Evolutionary conservation across 192 early-diverging fungal genomes (phyloP).

Genomic region (Neocallimastix lanati): DNA sequence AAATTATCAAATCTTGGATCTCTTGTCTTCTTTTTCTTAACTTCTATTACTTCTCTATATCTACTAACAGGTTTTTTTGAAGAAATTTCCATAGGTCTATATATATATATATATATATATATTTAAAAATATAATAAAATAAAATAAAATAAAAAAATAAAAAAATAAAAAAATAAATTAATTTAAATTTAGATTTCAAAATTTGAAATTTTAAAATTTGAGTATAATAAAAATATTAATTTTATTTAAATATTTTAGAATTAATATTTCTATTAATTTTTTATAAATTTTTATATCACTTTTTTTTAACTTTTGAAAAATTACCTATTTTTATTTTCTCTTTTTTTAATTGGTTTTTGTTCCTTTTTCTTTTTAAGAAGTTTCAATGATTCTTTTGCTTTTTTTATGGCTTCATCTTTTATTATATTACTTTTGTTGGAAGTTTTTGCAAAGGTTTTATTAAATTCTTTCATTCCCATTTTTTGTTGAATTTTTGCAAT

Average conservation of each 20-base stretch:
- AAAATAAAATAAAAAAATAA: background rate
- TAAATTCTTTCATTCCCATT: constrained; percentile 45
- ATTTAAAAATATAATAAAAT: background rate
- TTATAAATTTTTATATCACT: background rate
- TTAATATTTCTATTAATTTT: background rate
- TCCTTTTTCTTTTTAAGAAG: background rate
- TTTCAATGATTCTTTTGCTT: constrained; percentile 4
- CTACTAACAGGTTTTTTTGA: constrained; percentile 57
- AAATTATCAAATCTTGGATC: constrained; percentile 89
- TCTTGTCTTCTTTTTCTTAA: constrained; percentile 41
- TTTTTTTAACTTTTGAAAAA: background rate
- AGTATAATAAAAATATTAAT: too few species aligned
- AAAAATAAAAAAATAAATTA: constrained; percentile 6
- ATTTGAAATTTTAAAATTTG: too few species aligned
- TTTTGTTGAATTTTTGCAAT: constrained; percentile 58
- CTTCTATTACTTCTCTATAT: constrained; percentile 48
- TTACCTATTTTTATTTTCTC: constrained; percentile 13
- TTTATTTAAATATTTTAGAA: too few species aligned
- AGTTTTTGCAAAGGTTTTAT: constrained; percentile 18
- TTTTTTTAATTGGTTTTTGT: constrained; percentile 4
- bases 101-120: constrained; percentile 3
- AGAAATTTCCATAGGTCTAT: constrained; percentile 55
- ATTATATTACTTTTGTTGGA: background rate
- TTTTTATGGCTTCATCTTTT: constrained; percentile 7
- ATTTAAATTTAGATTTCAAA: background rate